A percentile compares a stretch with the other conserved stretches of the same genome.
phyloP scores from a whole-genome alignment of 208 protist genomes.

The Crithidia bombi region DNA sequence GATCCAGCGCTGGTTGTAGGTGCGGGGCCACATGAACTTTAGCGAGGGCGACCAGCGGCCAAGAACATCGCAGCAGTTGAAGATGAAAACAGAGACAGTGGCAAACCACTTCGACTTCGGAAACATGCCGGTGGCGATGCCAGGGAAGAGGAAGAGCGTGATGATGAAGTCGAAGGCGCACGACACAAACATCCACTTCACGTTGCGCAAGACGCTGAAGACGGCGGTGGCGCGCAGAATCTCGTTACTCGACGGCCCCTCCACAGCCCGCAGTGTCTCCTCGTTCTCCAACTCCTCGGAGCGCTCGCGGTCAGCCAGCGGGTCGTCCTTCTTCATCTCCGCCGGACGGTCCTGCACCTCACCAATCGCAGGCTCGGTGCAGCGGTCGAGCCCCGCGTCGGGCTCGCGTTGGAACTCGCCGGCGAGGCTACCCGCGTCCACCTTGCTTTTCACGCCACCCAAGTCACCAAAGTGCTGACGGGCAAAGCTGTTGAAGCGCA shows the following conservation, averaged over 20 bases:
- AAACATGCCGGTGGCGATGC: conserved; percentile 48
- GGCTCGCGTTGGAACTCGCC: not conserved
- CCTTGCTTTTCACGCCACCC: conserved; percentile 24
- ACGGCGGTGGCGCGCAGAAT: conserved; percentile 21
- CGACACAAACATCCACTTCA: conserved; percentile 30
- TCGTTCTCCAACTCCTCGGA: not conserved
- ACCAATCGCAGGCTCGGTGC: conserved; percentile 14
- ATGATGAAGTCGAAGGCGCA: conserved; percentile 56
- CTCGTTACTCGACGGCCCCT: conserved; percentile 24
- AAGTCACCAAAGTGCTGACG: conserved; percentile 39
- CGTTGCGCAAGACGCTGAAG: conserved; percentile 23
- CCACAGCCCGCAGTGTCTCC: conserved; percentile 1
- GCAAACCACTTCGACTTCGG: conserved; percentile 58
- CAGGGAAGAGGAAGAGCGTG: conserved; percentile 68
- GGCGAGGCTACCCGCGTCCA: conserved; percentile 21
- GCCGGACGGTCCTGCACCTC: not conserved
- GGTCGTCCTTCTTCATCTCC: not conserved
- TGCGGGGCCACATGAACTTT: conserved; percentile 41
- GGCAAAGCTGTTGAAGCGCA: conserved; percentile 57
- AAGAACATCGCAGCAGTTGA: conserved; percentile 59
- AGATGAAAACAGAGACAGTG: conserved; percentile 59
- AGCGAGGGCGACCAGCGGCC: conserved; percentile 55
- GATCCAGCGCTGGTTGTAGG: conserved; percentile 39
- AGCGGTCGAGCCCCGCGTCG: not conserved
- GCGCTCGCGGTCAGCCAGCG: conserved; percentile 7